Evolutionary conservation across 257 asterid genomes (phyloP), one percentile per base, ranked within the genome.

Genomic region (Asclepias syriaca): DNA sequence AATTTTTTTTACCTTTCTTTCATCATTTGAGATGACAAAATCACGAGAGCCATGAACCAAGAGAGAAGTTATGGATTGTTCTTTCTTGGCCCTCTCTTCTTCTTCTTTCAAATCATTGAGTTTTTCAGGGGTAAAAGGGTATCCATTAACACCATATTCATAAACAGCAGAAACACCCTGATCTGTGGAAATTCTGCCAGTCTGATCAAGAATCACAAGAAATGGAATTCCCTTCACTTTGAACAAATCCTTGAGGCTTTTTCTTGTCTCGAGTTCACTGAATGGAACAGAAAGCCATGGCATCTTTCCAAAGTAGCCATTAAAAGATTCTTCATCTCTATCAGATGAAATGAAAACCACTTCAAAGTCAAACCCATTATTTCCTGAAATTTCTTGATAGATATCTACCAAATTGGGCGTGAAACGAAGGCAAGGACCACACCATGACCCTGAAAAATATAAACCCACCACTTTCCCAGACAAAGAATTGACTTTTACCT

Each of bases 261-360:
- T 72, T 3, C 76, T 53, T 14, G 75, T 68, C 22, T 69, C 81
- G 19, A 22, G n/a, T 68, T 81, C 85, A 65, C 50, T 29, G 60
- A 68, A 81, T 1, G 83, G 85, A 65, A 81, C 66, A 34, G 85
- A 76, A 65, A 78, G 83, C 85, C 85, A 81, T 12, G 81, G 83
- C 85, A 78, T 81, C 37, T 81, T 78, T 14, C 1, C 65, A 12
- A 81, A 81, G 68, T 81, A 78, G 11, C 34, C 76, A 58, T 57
- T 72, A 50, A 81, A 81, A 14, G 85, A 64, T 37, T 68, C 72
- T 2, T 81, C 77, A 68, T 81, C 81, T 68, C 70, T 72, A 72
- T 81, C 85, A 55, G 77, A 66, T 39, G 85, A 81, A 45, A 78
- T 59, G 48, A 81, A 78, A 27, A 81, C 77, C 29, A 81, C 67